Base-by-base conservation (phyloP, 176 grass and related monocot species). In the Microstegium vimineum region DNA sequence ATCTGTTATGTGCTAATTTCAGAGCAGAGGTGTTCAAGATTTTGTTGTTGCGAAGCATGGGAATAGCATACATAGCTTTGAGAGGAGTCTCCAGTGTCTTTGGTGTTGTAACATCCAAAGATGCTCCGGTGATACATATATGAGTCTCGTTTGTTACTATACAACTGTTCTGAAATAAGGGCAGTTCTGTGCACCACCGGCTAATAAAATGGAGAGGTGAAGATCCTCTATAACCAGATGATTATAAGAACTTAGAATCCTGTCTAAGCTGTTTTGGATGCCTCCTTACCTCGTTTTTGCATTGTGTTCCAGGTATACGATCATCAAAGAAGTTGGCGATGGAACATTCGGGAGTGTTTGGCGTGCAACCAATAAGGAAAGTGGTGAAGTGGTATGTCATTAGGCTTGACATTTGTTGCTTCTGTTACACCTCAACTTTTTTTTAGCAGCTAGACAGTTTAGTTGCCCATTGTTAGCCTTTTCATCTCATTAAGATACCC, bases 281-380 rank as follows among this genome's bases (percentile, higher is more conserved):
- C 32, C 4, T 73, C 10, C 18, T 86, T 56, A 85, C 22, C 67
- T 67, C 2, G 4, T 69, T 74, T 16, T 75, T 33, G 28, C 20
- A 61, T 68, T 66, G 42, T 27, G n/a, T 41, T 83, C 47, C 42
- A 99, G 97, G 91, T 99, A 96, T 75, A 89, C 78, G 16, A 85
- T 94, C 88, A 90, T 99, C 54, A 94, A 91, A 78, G 97, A 99
- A 83, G 97, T 99, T 80, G 97, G 97, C 73, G 97, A 99, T 7
- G 93, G 97, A 63, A 96, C 97, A 33, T 99, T 99, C 89, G 97
- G 97, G 49, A 99, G 87, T 90, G 97, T 99, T 81, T 99, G 91
- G 91, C 83, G 89, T 22, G 97, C 97, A 62, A 85, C 93, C 89
- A 92, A 91, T 81, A 99, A 95, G 79, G 90, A 99, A 78, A 95